Conservation (phyloP, 768 basidiomycete species). For the Agrocybe praecox region DNA sequence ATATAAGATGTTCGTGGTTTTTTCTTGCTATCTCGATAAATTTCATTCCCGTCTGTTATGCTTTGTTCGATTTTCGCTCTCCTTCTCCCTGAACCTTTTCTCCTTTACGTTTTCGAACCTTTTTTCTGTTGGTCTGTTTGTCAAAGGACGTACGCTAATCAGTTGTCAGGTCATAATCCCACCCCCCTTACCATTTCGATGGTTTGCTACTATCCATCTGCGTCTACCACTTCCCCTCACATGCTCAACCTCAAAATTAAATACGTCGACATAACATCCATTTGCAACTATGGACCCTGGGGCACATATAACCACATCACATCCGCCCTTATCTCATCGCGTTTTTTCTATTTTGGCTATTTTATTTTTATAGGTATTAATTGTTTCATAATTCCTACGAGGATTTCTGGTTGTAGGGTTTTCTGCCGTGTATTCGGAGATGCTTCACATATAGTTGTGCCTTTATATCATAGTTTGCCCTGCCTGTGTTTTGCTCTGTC, state of each 20-base stretch:
- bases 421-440: not conserved
- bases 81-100: not conserved
- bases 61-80: constrained; percentile 2
- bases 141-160: constrained; percentile 56
- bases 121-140: constrained; percentile 10
- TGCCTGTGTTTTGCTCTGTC: not conserved
- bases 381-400: constrained; percentile 5
- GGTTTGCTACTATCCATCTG: constrained; percentile 6
- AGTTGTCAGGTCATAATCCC: constrained; percentile 73
- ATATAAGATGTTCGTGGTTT: constrained; percentile 84
- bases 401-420: not conserved
- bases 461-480: not conserved
- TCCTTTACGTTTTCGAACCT: constrained; percentile 3
- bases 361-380: constrained; percentile 20
- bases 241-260: constrained; percentile 8
- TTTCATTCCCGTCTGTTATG: constrained; percentile 5
- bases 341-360: not conserved
- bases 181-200: constrained; percentile 12
- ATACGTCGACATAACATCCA: constrained; percentile 3
- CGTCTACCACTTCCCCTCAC: not conserved
- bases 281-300: constrained; percentile 6
- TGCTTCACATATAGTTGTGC: not conserved
- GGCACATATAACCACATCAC: not conserved
- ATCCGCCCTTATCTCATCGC: not conserved
- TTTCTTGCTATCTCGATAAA: constrained; percentile 22